Evolutionary conservation across 2,329 filamentous ascomycete genomes (phyloP).

Genomic region (Aspergillus sp.): DNA sequence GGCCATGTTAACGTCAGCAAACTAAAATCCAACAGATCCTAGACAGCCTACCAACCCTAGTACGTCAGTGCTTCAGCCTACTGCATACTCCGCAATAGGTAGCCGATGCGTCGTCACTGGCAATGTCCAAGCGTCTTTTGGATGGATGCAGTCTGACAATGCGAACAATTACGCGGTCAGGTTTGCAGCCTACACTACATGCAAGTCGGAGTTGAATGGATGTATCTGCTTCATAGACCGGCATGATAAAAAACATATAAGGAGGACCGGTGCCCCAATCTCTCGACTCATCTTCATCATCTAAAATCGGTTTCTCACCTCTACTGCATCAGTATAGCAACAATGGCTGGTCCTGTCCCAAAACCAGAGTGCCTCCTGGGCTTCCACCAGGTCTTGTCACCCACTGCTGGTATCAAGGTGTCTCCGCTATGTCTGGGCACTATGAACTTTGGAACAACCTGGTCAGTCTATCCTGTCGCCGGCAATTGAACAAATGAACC

Average conservation of each 20-base stretch:
- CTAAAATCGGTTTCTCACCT: neutral
- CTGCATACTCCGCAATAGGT: neutral
- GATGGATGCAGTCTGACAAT: neutral
- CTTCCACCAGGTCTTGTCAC: constrained; percentile 54
- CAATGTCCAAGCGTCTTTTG: neutral
- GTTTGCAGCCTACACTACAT: neutral
- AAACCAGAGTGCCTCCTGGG: constrained; percentile 42
- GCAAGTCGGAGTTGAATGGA: too few species aligned
- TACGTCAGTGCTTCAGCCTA: neutral
- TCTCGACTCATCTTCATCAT: neutral
- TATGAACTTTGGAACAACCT: constrained; percentile 58
- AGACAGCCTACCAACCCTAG: neutral
- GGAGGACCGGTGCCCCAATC: too few species aligned
- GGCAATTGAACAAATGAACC: too few species aligned
- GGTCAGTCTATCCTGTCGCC: constrained; percentile 29
- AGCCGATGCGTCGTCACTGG: neutral
- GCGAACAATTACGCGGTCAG: neutral
- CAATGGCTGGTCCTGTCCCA: constrained; percentile 7
- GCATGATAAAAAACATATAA: too few species aligned
- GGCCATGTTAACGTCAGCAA: neutral
- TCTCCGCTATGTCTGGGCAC: constrained; percentile 56
- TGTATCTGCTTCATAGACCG: too few species aligned
- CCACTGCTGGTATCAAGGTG: constrained; percentile 54
- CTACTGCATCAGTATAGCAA: neutral
- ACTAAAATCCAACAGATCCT: neutral